Percentiles rank a stretch among this genome's conserved stretches.
phyloP scores from a whole-genome alignment of 345 rosid genomes.

The Sonneratia alba region DNA sequence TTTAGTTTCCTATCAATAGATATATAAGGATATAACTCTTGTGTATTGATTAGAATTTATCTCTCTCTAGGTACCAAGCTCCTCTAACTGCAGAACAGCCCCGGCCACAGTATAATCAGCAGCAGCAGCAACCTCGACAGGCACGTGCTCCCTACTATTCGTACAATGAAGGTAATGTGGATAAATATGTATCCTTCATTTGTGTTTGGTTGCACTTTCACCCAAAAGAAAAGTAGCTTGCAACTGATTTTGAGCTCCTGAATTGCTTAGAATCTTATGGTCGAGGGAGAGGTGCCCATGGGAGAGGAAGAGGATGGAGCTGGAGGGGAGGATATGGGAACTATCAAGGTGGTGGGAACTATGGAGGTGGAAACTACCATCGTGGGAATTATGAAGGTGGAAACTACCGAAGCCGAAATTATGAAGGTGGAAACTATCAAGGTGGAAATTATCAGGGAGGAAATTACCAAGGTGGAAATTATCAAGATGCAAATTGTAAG shows the following conservation, averaged over 20 bases:
- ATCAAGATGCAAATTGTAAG: neutral
- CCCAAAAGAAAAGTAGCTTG: neutral
- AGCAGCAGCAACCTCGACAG: conserved; percentile 49
- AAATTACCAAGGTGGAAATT: conserved; percentile 8
- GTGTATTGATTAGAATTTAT: neutral
- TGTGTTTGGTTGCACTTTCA: neutral
- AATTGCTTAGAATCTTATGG: conserved; percentile 33
- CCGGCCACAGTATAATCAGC: conserved; percentile 46
- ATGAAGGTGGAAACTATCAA: conserved; percentile 4
- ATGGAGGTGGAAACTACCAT: conserved; percentile 11
- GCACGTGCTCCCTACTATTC: conserved; percentile 38
- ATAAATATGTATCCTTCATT: conserved; percentile 1
- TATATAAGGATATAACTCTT: no score
- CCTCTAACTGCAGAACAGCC: conserved; percentile 45
- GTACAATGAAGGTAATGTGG: conserved; percentile 51
- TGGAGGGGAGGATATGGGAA: conserved; percentile 39
- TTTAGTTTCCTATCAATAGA: no score
- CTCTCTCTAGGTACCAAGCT: conserved; percentile 63
- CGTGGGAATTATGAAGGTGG: conserved; percentile 3
- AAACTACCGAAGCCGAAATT: neutral
- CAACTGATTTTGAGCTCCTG: conserved; percentile 8
- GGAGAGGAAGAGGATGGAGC: conserved; percentile 43
- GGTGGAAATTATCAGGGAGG: neutral
- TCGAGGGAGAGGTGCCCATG: conserved; percentile 31
- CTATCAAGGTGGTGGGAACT: conserved; percentile 17